Evolutionary conservation across 768 basidiomycete genomes (phyloP).

Genomic region (Pleurotus tuoliensis): DNA sequence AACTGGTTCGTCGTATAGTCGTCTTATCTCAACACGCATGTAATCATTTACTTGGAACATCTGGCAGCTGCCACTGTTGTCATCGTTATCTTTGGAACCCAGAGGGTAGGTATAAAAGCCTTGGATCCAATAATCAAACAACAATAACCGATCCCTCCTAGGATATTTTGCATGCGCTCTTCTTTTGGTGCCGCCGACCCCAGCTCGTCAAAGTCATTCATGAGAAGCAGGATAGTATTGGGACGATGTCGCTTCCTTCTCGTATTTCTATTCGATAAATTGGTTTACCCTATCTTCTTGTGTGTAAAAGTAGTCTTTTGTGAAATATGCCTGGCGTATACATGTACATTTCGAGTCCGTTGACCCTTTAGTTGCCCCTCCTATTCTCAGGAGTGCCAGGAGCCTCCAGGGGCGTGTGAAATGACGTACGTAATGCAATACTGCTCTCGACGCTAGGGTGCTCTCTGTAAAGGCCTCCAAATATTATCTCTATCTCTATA

Average conservation of each 20-base stretch:
- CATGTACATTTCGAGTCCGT: too few species aligned
- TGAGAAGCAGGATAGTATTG: not conserved
- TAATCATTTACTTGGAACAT: not conserved
- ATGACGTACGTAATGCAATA: too few species aligned
- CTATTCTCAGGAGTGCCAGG: too few species aligned
- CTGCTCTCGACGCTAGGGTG: slow-evolving; percentile 1
- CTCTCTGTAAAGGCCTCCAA: slow-evolving; percentile 13
- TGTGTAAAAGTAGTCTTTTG: slow-evolving; percentile 21
- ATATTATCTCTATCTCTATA: too few species aligned
- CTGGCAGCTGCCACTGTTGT: slow-evolving; percentile 36
- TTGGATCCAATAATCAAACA: slow-evolving; percentile 7
- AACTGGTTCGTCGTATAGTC: slow-evolving; percentile 27
- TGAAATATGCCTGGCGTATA: too few species aligned
- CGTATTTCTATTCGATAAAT: not conserved
- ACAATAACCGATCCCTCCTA: not conserved
- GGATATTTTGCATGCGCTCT: slow-evolving; percentile 33
- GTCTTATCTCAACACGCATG: not conserved
- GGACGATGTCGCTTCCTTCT: not conserved
- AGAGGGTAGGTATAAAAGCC: slow-evolving; percentile 24
- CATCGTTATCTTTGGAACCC: slow-evolving; percentile 45
- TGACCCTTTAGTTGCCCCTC: too few species aligned
- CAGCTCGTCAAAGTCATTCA: not conserved
- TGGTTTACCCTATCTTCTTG: slow-evolving; percentile 12
- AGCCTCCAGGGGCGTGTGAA: too few species aligned
- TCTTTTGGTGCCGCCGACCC: slow-evolving; percentile 26